phyloP scores from a whole-genome alignment of 1,284 basidiomycete genomes.

The Apiotrichum akiyoshidainum region DNA sequence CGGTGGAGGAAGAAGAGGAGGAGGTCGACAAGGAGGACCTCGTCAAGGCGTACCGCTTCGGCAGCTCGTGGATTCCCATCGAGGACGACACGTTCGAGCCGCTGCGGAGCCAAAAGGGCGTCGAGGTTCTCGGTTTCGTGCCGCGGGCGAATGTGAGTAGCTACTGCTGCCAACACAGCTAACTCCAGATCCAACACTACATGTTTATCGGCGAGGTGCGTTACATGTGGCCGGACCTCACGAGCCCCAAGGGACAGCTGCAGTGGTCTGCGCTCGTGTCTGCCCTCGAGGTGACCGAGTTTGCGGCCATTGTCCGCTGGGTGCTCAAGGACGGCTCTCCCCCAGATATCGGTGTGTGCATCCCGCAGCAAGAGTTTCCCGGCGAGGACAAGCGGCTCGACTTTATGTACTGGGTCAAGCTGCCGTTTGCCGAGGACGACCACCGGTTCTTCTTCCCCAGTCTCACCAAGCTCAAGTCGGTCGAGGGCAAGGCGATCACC shows the following conservation, averaged over 20 bases:
- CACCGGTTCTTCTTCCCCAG: slow-evolving; percentile 82
- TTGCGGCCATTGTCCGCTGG: slow-evolving; percentile 76
- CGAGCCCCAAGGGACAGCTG: slow-evolving; percentile 68
- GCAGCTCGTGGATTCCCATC: slow-evolving; percentile 79
- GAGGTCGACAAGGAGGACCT: slow-evolving; percentile 49
- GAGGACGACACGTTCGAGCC: slow-evolving; percentile 72
- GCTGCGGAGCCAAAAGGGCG: slow-evolving; percentile 70
- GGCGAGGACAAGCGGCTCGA: slow-evolving; percentile 64
- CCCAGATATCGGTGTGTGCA: slow-evolving; percentile 77
- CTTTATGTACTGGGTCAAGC: slow-evolving; percentile 79
- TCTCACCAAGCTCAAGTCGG: slow-evolving; percentile 69
- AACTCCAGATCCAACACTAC: slow-evolving; percentile 68
- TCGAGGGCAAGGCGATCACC: slow-evolving; percentile 67
- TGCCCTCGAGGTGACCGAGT: slow-evolving; percentile 67
- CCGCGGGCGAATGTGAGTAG: slow-evolving; percentile 59
- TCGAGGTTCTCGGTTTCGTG: slow-evolving; percentile 86
- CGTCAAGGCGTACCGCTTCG: slow-evolving; percentile 81
- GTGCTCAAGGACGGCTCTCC: slow-evolving; percentile 69
- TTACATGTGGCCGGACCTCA: slow-evolving; percentile 77
- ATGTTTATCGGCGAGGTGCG: slow-evolving; percentile 79
- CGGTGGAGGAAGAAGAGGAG: slow-evolving; percentile 17
- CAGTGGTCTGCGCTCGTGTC: slow-evolving; percentile 79
- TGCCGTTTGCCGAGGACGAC: slow-evolving; percentile 93
- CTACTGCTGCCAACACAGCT: not conserved
- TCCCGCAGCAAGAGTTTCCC: slow-evolving; percentile 54